phyloP scores from a whole-genome alignment of 139 green algal species.

The Chlorella vulgaris region DNA sequence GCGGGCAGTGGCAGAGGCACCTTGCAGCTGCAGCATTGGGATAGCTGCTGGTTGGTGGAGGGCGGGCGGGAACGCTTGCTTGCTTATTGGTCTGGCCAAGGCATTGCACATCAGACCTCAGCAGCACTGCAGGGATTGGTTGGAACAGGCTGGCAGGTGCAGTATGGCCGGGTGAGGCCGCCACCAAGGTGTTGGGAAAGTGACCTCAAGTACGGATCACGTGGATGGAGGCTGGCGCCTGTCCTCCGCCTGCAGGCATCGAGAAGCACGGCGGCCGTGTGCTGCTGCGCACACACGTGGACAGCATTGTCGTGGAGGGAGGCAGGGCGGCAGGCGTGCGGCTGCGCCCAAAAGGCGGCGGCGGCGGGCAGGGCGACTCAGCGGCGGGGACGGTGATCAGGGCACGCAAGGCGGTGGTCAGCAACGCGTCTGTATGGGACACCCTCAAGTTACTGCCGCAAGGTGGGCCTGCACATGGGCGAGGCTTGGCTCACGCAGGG shows the following conservation, averaged over 20 bases:
- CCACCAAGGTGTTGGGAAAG: too few species aligned
- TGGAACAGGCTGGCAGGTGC: too few species aligned
- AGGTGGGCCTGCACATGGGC: background rate
- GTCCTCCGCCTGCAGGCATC: constrained; percentile 60
- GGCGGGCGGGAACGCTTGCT: too few species aligned
- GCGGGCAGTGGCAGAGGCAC: too few species aligned
- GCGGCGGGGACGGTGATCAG: constrained; percentile 1
- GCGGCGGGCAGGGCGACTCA: background rate
- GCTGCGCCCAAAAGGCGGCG: constrained; percentile 2
- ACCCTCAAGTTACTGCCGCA: constrained; percentile 81
- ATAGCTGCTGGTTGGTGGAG: too few species aligned
- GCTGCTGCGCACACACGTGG: constrained; percentile 81
- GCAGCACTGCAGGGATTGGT: too few species aligned
- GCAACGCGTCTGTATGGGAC: constrained; percentile 92
- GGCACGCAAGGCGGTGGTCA: constrained; percentile 76
- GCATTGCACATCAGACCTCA: too few species aligned
- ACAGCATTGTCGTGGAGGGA: constrained; percentile 69
- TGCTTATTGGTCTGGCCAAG: too few species aligned
- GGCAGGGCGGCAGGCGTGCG: constrained; percentile 19
- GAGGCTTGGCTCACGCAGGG: background rate
- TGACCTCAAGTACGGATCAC: too few species aligned
- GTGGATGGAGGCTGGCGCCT: too few species aligned
- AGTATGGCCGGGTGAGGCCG: too few species aligned
- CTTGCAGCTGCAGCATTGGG: too few species aligned
- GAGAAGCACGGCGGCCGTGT: constrained; percentile 87